Conservation (phyloP, 2,329 filamentous ascomycete genomes). For the Fusarium nelsonii region DNA sequence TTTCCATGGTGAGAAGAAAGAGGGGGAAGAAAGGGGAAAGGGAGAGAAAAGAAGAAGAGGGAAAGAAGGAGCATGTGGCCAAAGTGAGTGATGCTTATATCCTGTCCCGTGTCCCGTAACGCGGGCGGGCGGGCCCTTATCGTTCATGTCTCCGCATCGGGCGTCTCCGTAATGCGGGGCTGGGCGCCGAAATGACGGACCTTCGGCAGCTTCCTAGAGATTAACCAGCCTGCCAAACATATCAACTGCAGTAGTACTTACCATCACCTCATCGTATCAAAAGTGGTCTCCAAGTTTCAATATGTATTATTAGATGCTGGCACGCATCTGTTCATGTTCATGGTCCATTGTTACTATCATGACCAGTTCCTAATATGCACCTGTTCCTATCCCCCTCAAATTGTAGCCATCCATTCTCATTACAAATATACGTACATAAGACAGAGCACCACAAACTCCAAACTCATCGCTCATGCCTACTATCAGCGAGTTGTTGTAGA, state of each 20-base stretch:
- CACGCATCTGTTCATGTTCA: conserved; percentile 38
- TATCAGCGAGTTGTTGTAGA: conserved; percentile 35
- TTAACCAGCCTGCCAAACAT: not conserved
- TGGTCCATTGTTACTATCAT: conserved; percentile 41
- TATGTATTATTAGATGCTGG: conserved; percentile 41
- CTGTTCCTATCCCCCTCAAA: conserved; percentile 3
- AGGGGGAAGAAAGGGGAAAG: not conserved
- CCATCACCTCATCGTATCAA: not conserved
- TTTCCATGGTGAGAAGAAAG: conserved; percentile 23
- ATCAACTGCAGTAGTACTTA: not conserved
- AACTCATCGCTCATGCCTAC: conserved; percentile 45
- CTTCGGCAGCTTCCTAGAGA: conserved; percentile 26
- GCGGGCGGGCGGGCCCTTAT: conserved; percentile 37
- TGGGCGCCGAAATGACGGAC: conserved; percentile 37
- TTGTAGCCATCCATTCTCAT: conserved; percentile 40
- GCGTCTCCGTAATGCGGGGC: conserved; percentile 43
- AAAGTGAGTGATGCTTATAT: conserved; percentile 25
- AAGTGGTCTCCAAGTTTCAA: not conserved
- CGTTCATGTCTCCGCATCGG: conserved; percentile 44
- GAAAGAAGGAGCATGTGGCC: not conserved
- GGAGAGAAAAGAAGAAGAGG: not conserved
- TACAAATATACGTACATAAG: conserved; percentile 39
- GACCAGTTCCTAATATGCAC: conserved; percentile 36
- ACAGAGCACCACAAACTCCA: conserved; percentile 44
- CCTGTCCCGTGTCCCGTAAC: conserved; percentile 30